Percentiles rank a stretch among this genome's conserved stretches.
phyloP scores from a whole-genome alignment of 805 yeast species.

The Nakazawaea molendinolei region DNA sequence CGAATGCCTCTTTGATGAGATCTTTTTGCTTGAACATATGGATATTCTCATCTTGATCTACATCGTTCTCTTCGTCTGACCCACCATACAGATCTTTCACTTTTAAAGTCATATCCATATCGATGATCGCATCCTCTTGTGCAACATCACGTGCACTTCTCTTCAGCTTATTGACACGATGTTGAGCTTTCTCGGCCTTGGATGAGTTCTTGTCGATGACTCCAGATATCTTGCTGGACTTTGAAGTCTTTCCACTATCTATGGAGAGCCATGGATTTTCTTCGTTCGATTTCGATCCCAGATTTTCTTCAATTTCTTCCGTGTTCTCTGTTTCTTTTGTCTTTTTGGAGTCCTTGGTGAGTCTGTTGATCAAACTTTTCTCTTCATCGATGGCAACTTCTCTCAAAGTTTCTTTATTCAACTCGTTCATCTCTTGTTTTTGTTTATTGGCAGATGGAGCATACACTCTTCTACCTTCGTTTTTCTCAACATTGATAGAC shows the following conservation, averaged over 20 bases:
- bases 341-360: constrained; percentile 17
- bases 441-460: constrained; percentile 53
- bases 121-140: constrained; percentile 33
- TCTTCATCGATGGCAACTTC: constrained; percentile 48
- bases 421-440: constrained; percentile 28
- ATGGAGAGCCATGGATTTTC: constrained; percentile 46
- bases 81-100: constrained; percentile 40
- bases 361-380: constrained; percentile 35
- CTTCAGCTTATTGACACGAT: constrained; percentile 33
- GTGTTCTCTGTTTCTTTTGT: constrained; percentile 9
- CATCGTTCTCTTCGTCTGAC: constrained; percentile 38
- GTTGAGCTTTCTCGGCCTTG: constrained; percentile 38
- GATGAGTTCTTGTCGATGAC: constrained; percentile 46
- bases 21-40: constrained; percentile 73
- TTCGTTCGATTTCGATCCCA: constrained; percentile 11
- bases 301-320: constrained; percentile 15
- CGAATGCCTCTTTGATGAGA: constrained; percentile 86
- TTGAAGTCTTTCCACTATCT: constrained; percentile 24
- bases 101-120: constrained; percentile 47
- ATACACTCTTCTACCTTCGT: constrained; percentile 77
- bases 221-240: constrained; percentile 36
- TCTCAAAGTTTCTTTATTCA: constrained; percentile 29
- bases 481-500: constrained; percentile 44
- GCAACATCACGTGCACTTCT: constrained; percentile 28
- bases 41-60: constrained; percentile 33